Base-by-base conservation (phyloP, 176 grass and related monocot genomes). In the Eremochloa ophiuroides region DNA sequence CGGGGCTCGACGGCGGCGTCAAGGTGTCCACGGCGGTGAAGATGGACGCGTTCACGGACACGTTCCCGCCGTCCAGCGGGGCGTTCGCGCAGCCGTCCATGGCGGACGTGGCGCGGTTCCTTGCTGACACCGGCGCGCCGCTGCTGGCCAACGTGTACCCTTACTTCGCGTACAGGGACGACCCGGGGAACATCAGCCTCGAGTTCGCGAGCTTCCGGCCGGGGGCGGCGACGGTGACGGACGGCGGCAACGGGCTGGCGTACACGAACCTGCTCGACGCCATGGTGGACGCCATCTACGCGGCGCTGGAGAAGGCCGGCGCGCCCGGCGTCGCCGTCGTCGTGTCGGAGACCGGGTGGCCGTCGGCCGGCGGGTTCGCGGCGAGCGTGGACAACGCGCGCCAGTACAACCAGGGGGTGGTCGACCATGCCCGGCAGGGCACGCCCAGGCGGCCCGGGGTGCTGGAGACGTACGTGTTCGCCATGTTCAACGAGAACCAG, bases 401-500 rank as follows among this genome's bases (percentile, higher is more conserved):
- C 59, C 42, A 65, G 28, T 97, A 97, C 74, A 85, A 83, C 1
- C 33, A n/a, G n/a, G n/a, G n/a, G n/a, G n/a, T 95, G 50, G 66
- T 92, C 22, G 15, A 80, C 7, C 93, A 94, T 3, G 78, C 67
- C 1, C 17, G 55, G 2, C 12, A 42, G 1, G 92, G 89, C 64
- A 92, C 93, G 8, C 89, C 93, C 18, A 89, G 31, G 87, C 73
- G n/a, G 62, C 69, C 37, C 0, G 73, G 78, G 4, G 16, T 37
- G 10, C 8, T 94, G 33, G 89, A 91, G 74, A 43, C 89, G 2
- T 92, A 77, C 65, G 55, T 94, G 22, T 91, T 92, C 64, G 93
- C 89, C 16, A 92, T 94, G 89, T 94, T 94, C 78, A 89, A 87
- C 33, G 89, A 94, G 89, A 73, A 94, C 76, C 62, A 66, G 77